Conservation (phyloP, 495 filamentous ascomycete genomes). For the Penicillium atrosanguineum region DNA sequence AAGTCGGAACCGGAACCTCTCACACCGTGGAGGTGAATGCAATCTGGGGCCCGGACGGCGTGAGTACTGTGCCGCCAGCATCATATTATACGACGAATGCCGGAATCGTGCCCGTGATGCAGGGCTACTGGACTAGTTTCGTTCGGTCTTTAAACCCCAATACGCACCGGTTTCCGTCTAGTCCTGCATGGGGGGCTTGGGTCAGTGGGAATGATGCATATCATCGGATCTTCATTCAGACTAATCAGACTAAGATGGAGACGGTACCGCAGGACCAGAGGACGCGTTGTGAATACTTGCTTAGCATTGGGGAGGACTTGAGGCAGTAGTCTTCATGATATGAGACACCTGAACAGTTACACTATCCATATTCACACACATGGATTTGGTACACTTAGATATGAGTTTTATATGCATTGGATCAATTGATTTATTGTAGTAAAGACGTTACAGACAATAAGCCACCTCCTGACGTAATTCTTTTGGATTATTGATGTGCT, state of each 20-base stretch:
- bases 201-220: conserved; percentile 23
- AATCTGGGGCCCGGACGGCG: conserved; percentile 55
- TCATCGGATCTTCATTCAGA: conserved; percentile 52
- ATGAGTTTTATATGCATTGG: too few species aligned
- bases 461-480: too few species aligned
- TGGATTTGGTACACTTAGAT: too few species aligned
- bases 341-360: background rate
- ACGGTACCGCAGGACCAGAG: conserved; percentile 42
- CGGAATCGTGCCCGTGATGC: conserved; percentile 54
- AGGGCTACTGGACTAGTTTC: conserved; percentile 70
- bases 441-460: too few species aligned
- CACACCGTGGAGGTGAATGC: conserved; percentile 63
- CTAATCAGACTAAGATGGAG: conserved; percentile 59
- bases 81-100: conserved; percentile 55
- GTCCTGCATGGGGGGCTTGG: conserved; percentile 53
- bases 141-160: conserved; percentile 65
- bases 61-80: conserved; percentile 38
- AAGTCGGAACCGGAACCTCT: conserved; percentile 55
- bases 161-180: conserved; percentile 35
- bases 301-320: conserved; percentile 48
- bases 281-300: conserved; percentile 53
- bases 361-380: background rate
- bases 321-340: conserved; percentile 40
- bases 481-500: background rate
- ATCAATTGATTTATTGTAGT: too few species aligned